Evolutionary conservation across 1,284 basidiomycete species (phyloP), one percentile per base, ranked within the genome.

Genomic region (Puccinia coronata): DNA sequence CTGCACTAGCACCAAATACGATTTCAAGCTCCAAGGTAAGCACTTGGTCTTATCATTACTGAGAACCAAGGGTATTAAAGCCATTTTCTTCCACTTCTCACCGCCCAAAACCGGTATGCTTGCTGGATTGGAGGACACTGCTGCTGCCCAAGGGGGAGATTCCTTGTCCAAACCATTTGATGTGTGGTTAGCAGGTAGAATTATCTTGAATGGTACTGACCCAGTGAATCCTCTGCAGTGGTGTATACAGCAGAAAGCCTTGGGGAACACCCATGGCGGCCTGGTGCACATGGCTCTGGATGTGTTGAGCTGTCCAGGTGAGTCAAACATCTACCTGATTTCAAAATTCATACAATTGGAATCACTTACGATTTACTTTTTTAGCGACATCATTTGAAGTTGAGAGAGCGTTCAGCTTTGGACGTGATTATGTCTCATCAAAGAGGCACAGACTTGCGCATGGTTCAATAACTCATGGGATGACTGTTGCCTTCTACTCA

Each of bases 211-310:
- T 12, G 65, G 36, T 8, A 47, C 20, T 23, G 39, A 47, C 25
- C 65, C 63, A 65, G 63, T 65, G 41, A 65, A 65, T 65, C 63
- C 63, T 20, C 34, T 65, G 34, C 36, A 65, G 39, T 67, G 65
- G 65, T 67, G 65, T 20, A 67, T 67, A 23, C 34, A 67, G 4
- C 65, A 67, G 43, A 67, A 67, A 41, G 8, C 16, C 25, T 47
- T 18, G 5, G 65, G 65, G 5, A 67, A 65, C 39, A 65, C 63
- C 18, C 34, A 65, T 43, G 63, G 63, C 11, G 65, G 39, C 23
- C 65, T 67, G 23, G 8, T 67, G 9, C 65, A 67, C 9, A 47
- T 67, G 65, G 65, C 39, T 25, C 65, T 67, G 23, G 39, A 67
- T 67, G 36, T 67, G n/a, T 47, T 67, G 47, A 23, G 65, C 6